Percentiles rank a stretch among this genome's conserved stretches.
Evolutionary conservation across 148 eudicot genomes (phyloP).

Genomic region (Tetragonia tetragonoides): DNA sequence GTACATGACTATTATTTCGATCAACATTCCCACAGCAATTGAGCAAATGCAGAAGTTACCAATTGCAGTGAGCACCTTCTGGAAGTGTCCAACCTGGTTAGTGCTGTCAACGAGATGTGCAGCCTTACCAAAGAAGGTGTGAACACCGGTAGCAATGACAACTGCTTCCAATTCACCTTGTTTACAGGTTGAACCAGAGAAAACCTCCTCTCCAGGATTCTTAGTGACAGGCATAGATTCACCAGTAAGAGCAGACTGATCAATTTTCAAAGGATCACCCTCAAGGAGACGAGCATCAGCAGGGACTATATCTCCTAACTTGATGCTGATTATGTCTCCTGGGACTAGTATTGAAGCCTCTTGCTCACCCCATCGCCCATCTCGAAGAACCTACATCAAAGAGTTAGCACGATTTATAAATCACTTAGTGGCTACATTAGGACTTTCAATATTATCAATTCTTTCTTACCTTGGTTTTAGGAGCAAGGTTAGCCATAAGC

Average conservation of each 20-base stretch:
- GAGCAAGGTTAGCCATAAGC: conserved; percentile 78
- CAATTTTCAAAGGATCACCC: conserved; percentile 66
- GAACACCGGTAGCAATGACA: conserved; percentile 75
- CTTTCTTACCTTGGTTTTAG: conserved; percentile 56
- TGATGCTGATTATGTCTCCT: conserved; percentile 66
- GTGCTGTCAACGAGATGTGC: conserved; percentile 77
- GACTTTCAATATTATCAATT: neutral
- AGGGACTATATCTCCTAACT: conserved; percentile 68
- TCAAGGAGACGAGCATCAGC: conserved; percentile 79
- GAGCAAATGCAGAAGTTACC: conserved; percentile 74
- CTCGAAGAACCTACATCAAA: conserved; percentile 49
- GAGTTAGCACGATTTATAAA: conserved; percentile 8
- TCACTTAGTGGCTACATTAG: neutral
- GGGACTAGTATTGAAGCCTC: conserved; percentile 66
- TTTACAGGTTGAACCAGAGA: conserved; percentile 70
- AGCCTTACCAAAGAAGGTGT: conserved; percentile 78
- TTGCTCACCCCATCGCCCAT: conserved; percentile 63
- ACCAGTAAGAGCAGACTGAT: conserved; percentile 72
- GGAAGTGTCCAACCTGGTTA: conserved; percentile 73
- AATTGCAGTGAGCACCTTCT: conserved; percentile 60
- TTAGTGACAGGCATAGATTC: conserved; percentile 65
- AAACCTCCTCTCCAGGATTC: conserved; percentile 65
- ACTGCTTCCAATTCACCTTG: conserved; percentile 75
- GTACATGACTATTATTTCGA: conserved; percentile 60
- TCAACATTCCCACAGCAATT: conserved; percentile 56